These are phyloP conservation scores for Oxytropis ochrocephala DNA, from an alignment of 306 rosid species.

Conservation along the genomic window DNA sequence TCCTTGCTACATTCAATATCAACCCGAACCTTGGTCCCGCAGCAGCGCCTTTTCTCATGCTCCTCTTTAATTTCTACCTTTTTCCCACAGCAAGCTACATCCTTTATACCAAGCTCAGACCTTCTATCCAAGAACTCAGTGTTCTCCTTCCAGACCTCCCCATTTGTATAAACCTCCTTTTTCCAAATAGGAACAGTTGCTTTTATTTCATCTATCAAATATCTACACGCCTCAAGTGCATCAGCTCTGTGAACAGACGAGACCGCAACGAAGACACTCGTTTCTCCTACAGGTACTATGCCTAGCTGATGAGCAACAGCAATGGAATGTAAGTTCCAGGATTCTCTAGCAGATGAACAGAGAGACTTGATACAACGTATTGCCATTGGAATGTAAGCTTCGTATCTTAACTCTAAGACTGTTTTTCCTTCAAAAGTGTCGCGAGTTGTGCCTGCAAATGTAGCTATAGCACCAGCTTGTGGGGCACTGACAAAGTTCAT, in stretches of 20 bases:
- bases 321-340: slow-evolving; percentile 74
- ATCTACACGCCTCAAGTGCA: slow-evolving; percentile 78
- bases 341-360: slow-evolving; percentile 65
- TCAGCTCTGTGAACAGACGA: slow-evolving; percentile 72
- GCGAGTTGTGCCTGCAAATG: slow-evolving; percentile 86
- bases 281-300: slow-evolving; percentile 70
- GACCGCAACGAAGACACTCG: slow-evolving; percentile 64
- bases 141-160: slow-evolving; percentile 97
- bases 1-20: slow-evolving; percentile 29
- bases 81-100: slow-evolving; percentile 19
- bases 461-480: slow-evolving; percentile 83
- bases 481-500: slow-evolving; percentile 66
- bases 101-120: slow-evolving; percentile 42
- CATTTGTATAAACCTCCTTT: slow-evolving; percentile 83
- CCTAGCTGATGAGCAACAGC: slow-evolving; percentile 83
- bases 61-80: slow-evolving; percentile 20
- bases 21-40: slow-evolving; percentile 54
- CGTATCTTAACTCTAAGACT: slow-evolving; percentile 75
- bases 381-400: slow-evolving; percentile 90
- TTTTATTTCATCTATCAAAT: slow-evolving; percentile 75
- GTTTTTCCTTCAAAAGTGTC: slow-evolving; percentile 75
- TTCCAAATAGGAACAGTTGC: slow-evolving; percentile 95
- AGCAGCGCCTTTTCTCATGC: slow-evolving; percentile 42
- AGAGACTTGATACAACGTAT: slow-evolving; percentile 55
- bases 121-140: slow-evolving; percentile 71